Conservation (phyloP, 345 rosid genomes). For the Eucalyptus microcorys region DNA sequence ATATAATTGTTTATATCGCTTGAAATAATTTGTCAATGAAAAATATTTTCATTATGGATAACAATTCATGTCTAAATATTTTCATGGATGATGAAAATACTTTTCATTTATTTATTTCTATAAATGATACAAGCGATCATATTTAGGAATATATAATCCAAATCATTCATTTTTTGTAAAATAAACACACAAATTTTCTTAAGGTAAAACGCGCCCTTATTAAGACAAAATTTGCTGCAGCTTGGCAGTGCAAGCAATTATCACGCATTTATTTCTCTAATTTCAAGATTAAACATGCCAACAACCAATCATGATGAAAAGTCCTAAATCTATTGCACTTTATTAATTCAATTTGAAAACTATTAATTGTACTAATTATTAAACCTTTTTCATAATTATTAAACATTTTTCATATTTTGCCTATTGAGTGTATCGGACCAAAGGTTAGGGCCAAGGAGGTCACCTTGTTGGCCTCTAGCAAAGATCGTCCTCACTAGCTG, state of each 20-base stretch:
- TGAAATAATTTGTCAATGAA: neutral
- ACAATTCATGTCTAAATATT: neutral
- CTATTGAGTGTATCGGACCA: neutral
- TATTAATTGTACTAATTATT: no score
- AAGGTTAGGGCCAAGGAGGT: neutral
- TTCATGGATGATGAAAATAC: rapidly evolving
- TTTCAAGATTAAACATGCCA: neutral
- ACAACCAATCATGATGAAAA: neutral
- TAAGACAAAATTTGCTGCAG: neutral
- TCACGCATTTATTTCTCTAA: neutral
- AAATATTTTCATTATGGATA: rapidly evolving
- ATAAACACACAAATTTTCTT: neutral
- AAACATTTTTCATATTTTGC: no score
- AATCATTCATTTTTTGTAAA: neutral
- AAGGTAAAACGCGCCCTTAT: neutral
- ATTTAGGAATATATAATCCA: neutral
- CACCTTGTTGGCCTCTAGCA: no score
- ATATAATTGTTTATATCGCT: neutral
- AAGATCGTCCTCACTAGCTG: no score
- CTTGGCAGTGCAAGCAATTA: neutral
- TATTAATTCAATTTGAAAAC: rapidly evolving
- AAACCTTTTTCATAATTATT: no score
- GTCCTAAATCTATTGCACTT: no score
- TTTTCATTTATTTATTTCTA: neutral
- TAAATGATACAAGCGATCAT: rapidly evolving